phyloP scores from a whole-genome alignment of 2,329 filamentous ascomycete species.

The Cercospora beticola region DNA sequence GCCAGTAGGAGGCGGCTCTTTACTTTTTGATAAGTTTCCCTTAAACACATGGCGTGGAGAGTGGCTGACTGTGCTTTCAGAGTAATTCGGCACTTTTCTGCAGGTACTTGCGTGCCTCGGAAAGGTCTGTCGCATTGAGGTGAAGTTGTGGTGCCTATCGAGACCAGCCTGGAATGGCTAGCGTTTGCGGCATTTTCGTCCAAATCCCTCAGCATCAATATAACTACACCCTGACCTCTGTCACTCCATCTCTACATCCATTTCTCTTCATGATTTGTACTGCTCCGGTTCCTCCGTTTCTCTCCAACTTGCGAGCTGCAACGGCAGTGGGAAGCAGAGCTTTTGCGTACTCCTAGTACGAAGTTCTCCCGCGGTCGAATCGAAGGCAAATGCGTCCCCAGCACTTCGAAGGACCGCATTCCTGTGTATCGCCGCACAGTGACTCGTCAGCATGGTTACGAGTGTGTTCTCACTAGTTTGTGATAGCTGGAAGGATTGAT shows the following conservation, averaged over 20 bases:
- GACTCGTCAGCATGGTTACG: background rate
- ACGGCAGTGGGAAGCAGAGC: background rate
- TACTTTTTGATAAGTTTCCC: conserved; percentile 19
- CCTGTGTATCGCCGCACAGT: background rate
- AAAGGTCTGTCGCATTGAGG: background rate
- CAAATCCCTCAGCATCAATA: conserved; percentile 1
- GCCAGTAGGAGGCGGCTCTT: conserved; percentile 13
- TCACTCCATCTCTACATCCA: background rate
- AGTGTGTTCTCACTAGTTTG: background rate
- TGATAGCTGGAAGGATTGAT: background rate
- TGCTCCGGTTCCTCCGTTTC: background rate
- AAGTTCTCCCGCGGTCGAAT: background rate
- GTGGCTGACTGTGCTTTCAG: conserved; percentile 14
- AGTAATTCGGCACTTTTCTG: background rate
- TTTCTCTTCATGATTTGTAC: background rate
- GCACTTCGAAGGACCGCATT: background rate
- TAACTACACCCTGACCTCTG: background rate
- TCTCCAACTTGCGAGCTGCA: background rate
- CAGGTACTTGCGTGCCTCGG: background rate
- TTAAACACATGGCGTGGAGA: background rate
- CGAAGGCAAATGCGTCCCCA: background rate
- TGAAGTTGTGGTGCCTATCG: background rate
- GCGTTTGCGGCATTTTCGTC: conserved; percentile 8
- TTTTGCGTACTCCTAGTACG: background rate
- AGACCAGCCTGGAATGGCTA: background rate